Evolutionary conservation across 495 filamentous ascomycete species (phyloP).

Genomic region (Neurospora pannonica): DNA sequence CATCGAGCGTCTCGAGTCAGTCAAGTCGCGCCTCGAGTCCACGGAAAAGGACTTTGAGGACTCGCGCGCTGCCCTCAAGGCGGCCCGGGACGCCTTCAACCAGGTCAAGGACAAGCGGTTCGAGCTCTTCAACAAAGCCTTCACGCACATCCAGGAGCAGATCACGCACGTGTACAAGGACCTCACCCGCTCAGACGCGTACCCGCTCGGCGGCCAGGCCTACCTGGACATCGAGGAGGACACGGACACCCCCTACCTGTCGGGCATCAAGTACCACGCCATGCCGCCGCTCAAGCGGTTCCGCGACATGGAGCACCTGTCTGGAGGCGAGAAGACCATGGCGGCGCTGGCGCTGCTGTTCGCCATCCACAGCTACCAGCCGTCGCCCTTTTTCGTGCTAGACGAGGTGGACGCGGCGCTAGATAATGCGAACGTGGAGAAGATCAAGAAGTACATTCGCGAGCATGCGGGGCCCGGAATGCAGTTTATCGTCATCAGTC

Average conservation of each 20-base stretch:
- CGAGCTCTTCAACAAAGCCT: slow-evolving; percentile 90
- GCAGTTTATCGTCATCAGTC: slow-evolving; percentile 96
- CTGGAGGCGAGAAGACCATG: slow-evolving; percentile 98
- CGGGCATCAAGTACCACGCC: slow-evolving; percentile 94
- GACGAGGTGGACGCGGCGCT: slow-evolving; percentile 97
- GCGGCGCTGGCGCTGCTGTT: slow-evolving; percentile 91
- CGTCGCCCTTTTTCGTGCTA: slow-evolving; percentile 92
- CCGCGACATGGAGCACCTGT: slow-evolving; percentile 97
- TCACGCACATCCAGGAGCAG: slow-evolving; percentile 88
- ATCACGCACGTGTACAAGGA: slow-evolving; percentile 92
- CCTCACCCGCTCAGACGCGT: slow-evolving; percentile 72
- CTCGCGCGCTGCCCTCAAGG: slow-evolving; percentile 60
- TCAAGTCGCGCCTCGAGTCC: slow-evolving; percentile 70
- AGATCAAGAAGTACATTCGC: slow-evolving; percentile 89
- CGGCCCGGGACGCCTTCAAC: slow-evolving; percentile 73
- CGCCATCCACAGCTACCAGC: slow-evolving; percentile 90
- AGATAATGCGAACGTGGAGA: slow-evolving; percentile 90
- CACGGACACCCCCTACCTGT: slow-evolving; percentile 75
- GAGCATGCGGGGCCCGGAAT: slow-evolving; percentile 92
- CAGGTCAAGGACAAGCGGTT: slow-evolving; percentile 71
- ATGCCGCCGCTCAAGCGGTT: slow-evolving; percentile 98
- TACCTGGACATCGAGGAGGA: slow-evolving; percentile 91
- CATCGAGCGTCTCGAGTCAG: slow-evolving; percentile 80
- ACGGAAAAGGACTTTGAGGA: slow-evolving; percentile 87
- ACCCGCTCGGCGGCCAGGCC: slow-evolving; percentile 86